phyloP scores from a whole-genome alignment of 2,329 filamentous ascomycete genomes.

The Colletotrichum cereale region DNA sequence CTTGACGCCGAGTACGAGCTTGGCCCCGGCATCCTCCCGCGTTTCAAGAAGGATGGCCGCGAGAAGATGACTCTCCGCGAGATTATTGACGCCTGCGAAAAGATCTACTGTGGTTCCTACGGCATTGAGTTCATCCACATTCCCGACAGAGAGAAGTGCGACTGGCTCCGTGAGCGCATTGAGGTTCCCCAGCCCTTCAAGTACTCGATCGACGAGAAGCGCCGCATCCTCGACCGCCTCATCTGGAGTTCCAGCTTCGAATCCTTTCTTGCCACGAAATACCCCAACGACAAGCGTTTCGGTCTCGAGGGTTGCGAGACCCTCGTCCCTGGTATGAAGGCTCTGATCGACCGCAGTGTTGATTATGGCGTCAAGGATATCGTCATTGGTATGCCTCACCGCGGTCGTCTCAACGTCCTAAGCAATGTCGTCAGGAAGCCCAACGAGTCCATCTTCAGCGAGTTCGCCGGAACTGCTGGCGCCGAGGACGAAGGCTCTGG shows the following conservation, averaged over 20 bases:
- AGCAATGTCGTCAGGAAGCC: slow-evolving; percentile 99
- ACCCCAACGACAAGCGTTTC: slow-evolving; percentile 99
- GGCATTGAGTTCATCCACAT: slow-evolving; percentile 99
- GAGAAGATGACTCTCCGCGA: slow-evolving; percentile 98
- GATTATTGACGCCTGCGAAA: slow-evolving; percentile 93
- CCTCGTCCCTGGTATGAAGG: slow-evolving; percentile 98
- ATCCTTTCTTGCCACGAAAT: slow-evolving; percentile 94
- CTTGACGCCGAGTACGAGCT: slow-evolving; percentile 92
- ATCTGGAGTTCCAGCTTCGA: slow-evolving; percentile 99
- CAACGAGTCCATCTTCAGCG: slow-evolving; percentile 99
- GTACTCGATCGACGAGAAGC: slow-evolving; percentile 98
- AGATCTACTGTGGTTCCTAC: slow-evolving; percentile 97
- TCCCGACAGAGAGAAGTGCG: slow-evolving; percentile 95
- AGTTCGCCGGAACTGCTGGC: slow-evolving; percentile 90
- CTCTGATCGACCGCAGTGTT: slow-evolving; percentile 96
- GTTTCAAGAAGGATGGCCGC: slow-evolving; percentile 88
- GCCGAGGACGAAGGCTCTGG: slow-evolving; percentile 96
- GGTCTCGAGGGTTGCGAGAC: slow-evolving; percentile 98
- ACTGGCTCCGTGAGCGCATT: slow-evolving; percentile 95
- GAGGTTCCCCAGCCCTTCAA: slow-evolving; percentile 96
- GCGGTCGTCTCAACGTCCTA: slow-evolving; percentile 96
- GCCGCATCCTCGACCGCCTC: slow-evolving; percentile 93
- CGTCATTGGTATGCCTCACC: slow-evolving; percentile 99
- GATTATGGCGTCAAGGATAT: slow-evolving; percentile 99
- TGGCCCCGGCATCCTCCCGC: slow-evolving; percentile 93